These are phyloP conservation scores for Wickerhamiella kurtzmanii DNA, from an alignment of 805 yeast genomes.

Conservation along the genomic window DNA sequence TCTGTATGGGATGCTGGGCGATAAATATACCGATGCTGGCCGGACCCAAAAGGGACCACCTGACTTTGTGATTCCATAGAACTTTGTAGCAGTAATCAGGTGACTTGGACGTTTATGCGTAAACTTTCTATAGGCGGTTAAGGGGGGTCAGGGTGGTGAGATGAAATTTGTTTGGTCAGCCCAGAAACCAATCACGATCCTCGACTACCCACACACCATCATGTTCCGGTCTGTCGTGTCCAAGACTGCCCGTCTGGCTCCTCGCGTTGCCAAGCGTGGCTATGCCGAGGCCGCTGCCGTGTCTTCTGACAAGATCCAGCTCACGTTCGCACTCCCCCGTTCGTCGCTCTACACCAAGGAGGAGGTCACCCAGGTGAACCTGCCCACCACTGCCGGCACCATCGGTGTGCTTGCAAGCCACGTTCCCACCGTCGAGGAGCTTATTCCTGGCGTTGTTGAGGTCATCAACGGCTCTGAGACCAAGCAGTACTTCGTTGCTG, in stretches of 20 bases:
- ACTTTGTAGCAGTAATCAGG: neutral
- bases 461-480: slow-evolving; percentile 67
- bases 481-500: slow-evolving; percentile 77
- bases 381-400: slow-evolving; percentile 91
- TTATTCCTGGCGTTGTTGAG: slow-evolving; percentile 90
- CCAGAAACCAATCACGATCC: neutral
- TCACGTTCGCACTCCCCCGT: slow-evolving; percentile 85
- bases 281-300: slow-evolving; percentile 72
- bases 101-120: neutral
- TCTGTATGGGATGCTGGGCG: neutral
- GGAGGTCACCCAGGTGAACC: slow-evolving; percentile 61
- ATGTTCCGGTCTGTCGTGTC: slow-evolving; percentile 18
- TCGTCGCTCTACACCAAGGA: slow-evolving; percentile 15
- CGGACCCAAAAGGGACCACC: neutral
- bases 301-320: slow-evolving; percentile 58
- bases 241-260: slow-evolving; percentile 15
- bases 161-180: neutral
- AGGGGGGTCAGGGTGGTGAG: too few relatives aligned
- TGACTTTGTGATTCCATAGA: neutral
- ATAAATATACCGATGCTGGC: neutral
- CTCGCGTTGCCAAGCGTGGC: slow-evolving; percentile 26
- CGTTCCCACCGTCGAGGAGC: slow-evolving; percentile 94
- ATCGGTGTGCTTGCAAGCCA: slow-evolving; percentile 95
- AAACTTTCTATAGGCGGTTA: neutral
- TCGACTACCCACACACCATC: slow-evolving; percentile 8